Base-by-base conservation (phyloP, 257 asterid species). In the Rubia yunnanensis region DNA sequence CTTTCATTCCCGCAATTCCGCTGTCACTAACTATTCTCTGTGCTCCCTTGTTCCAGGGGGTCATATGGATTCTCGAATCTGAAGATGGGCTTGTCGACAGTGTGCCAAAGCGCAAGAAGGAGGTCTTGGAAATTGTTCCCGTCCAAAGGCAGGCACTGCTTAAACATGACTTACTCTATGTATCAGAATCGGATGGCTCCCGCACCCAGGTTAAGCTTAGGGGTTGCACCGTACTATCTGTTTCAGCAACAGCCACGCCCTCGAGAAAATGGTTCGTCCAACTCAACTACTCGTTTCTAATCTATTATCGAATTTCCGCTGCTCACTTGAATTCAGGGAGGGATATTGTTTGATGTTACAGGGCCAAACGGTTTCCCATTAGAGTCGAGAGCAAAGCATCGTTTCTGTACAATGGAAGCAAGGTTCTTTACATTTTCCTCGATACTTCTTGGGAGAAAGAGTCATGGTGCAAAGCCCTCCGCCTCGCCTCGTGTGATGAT, bases 371-470 rank as follows among this genome's bases (percentile, higher is more conserved):
- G 71, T 89, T 78, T 75, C 97, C 97, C 31, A 85, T 92, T 76
- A 87, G 82, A 79, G 81, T 92, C 60, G 97, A 92, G 80, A 86
- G 84, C 71, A 86, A 85, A 79, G 80, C 68, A 49, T 80, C 85
- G 64, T 70, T 65, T 20, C 55, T 89, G 71, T 92, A 89, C 79
- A 82, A 82, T 73, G 97, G 96, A 79, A 76, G 78, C 74, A 79
- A 80, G 74, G 70, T 63, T 55, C 30, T 92, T 63, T 87, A 84
- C 82, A 65, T 92, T 67, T 92, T 87, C 81, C 83, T 83, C 17
- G 97, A 92, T 73, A 92, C 97, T 68, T 83, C 99, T 71, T 89
- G 94, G 95, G 97, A 89, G 77, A 92, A 92, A 75, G 99, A 92
- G 78, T 81, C 95, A 67, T 92, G 97, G 99, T 92, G 99, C 74